Evolutionary conservation across 192 early-diverging fungal genomes (phyloP), one percentile per base, ranked within the genome.

Genomic region (Backusella australiensis): DNA sequence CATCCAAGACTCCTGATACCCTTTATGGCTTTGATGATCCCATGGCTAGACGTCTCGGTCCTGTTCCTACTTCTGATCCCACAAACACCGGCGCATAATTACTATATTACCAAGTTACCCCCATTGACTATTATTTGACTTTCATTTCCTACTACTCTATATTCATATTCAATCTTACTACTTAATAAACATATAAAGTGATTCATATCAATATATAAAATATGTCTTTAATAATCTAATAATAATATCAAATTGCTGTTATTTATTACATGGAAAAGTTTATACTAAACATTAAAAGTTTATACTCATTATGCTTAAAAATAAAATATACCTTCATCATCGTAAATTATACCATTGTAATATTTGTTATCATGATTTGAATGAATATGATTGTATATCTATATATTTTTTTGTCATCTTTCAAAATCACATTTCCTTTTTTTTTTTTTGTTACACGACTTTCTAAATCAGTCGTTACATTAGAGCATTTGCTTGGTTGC

Each of bases 1-100:
- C 36, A 11, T 29, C 71, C 21, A n/a, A 44, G 19, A 17, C 14
- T 23, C 71, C 71, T 17, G 71, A 72, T 72, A 41, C 39, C 71
- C 39, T 72, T 29, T 72, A 72, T 32, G n/a, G 32, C 9, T 72
- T 72, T 44, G 71, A 72, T 49, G 71, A 72, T 44, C 71, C 71
- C 9, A 72, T 72, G 71, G 39, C 41, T 34, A 42, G 71, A 42
- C 39, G 41, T 52, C 46, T 72, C 26, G 71, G 71, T 49, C 71
- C 71, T 44, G 71, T 72, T 44, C 71, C 41, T 32, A 44, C 41
- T 32, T 41, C 71, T 32, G 71, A 72, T 72, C 71, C 71, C 23
- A 72, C 71, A 2, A 72, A 72, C 32, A 72, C 71, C 26, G 71
- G 71, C 39, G 71, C 71, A 12, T 72, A 72, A 52, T 23, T 56